phyloP scores from a whole-genome alignment of 805 yeast species.

The Hanseniaspora hatyaiensis region DNA sequence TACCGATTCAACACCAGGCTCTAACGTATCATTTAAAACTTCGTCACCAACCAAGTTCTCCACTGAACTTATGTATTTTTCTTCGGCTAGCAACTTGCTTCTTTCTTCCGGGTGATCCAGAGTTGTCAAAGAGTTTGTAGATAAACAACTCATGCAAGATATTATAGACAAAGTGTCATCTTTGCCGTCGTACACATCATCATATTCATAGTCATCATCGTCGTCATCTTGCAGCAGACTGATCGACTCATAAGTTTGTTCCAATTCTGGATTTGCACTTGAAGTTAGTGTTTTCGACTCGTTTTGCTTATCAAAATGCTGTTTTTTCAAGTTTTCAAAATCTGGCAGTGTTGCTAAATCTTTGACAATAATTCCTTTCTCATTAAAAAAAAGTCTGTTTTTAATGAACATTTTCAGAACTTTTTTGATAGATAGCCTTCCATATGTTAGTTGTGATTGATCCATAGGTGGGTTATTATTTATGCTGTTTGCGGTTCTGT shows the following conservation, averaged over 20 bases:
- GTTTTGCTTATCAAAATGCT: conserved; percentile 11
- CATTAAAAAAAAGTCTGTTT: conserved; percentile 13
- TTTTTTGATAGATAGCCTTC: conserved; percentile 8
- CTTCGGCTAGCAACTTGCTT: neutral
- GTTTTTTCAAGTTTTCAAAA: conserved; percentile 3
- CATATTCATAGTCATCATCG: conserved; percentile 8
- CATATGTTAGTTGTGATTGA: neutral
- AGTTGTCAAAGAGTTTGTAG: conserved; percentile 17
- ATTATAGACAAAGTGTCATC: conserved; percentile 28
- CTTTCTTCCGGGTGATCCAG: conserved; percentile 12
- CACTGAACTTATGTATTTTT: neutral
- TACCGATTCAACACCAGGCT: conserved; percentile 8
- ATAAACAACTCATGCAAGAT: conserved; percentile 31
- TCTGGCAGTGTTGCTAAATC: conserved; percentile 14
- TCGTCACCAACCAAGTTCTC: neutral
- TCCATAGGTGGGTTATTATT: neutral
- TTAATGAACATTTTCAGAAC: conserved; percentile 14
- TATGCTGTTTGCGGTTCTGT: neutral
- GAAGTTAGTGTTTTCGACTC: neutral
- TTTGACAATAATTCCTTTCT: conserved; percentile 10
- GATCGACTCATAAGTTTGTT: neutral
- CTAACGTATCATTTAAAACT: conserved; percentile 15
- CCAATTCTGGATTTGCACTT: neutral
- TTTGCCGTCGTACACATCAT: neutral
- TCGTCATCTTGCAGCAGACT: conserved; percentile 4